phyloP scores from a whole-genome alignment of 1,284 basidiomycete species.

The Termitomyces sp. region DNA sequence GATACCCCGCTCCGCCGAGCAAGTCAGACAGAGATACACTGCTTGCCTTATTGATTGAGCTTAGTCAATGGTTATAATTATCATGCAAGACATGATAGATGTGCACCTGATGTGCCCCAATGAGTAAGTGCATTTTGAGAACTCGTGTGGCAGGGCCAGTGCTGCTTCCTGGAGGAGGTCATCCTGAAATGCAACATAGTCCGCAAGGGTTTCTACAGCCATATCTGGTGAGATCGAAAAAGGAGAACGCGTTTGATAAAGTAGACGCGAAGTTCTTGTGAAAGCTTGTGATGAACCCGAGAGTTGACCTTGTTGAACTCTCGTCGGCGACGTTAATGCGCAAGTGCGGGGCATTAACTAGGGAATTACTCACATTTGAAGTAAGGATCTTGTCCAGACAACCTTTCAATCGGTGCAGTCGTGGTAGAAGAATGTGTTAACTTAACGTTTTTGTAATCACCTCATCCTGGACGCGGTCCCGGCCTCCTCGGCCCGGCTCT shows the following conservation, averaged over 20 bases:
- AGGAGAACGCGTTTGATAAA: neutral
- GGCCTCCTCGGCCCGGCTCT: constrained; percentile 1
- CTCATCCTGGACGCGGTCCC: neutral
- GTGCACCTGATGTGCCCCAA: constrained; percentile 49
- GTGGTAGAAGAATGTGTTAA: neutral
- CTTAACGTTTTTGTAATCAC: no score
- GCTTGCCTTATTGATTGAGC: constrained; percentile 44
- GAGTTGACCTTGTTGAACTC: neutral
- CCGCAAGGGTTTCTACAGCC: constrained; percentile 35
- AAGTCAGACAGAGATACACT: constrained; percentile 72
- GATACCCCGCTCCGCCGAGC: constrained; percentile 52
- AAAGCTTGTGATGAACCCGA: neutral
- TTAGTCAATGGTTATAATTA: neutral
- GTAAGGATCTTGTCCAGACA: neutral
- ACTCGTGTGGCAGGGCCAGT: constrained; percentile 68
- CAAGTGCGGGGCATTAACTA: no score
- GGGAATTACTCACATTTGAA: neutral
- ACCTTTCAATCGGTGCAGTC: neutral
- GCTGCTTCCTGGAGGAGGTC: constrained; percentile 62
- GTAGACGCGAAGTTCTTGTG: neutral
- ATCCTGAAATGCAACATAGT: constrained; percentile 55
- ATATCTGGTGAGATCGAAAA: constrained; percentile 15
- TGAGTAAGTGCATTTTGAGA: constrained; percentile 66
- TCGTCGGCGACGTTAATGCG: neutral
- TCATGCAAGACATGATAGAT: neutral